Conservation (phyloP, 495 filamentous ascomycete genomes). For the Xylaria palmicola region DNA sequence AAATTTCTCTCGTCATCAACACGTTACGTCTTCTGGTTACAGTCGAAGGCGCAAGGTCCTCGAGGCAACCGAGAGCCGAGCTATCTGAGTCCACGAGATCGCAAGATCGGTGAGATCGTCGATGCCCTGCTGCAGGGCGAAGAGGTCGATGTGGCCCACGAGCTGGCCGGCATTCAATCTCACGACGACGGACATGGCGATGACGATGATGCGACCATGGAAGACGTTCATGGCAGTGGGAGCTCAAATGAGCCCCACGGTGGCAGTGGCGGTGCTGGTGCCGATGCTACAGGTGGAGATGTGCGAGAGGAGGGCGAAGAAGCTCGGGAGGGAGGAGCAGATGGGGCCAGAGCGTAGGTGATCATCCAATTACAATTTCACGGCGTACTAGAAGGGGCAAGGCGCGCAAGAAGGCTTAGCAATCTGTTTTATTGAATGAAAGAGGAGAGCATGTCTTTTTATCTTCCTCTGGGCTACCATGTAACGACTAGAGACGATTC, state of each 20-base stretch:
- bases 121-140: constrained; percentile 81
- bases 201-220: constrained; percentile 77
- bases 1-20: constrained; percentile 93
- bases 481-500: constrained; percentile 32
- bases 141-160: constrained; percentile 78
- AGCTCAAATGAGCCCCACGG: constrained; percentile 57
- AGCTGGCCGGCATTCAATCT: constrained; percentile 64
- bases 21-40: constrained; percentile 93
- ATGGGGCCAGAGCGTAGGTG: constrained; percentile 99
- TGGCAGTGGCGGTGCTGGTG: constrained; percentile 74
- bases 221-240: constrained; percentile 72
- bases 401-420: constrained; percentile 26
- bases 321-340: constrained; percentile 85
- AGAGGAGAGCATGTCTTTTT: neutral
- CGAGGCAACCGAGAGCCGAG: constrained; percentile 57
- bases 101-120: constrained; percentile 80
- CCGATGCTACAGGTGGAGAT: constrained; percentile 85
- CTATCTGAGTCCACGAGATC: constrained; percentile 79
- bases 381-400: constrained; percentile 29
- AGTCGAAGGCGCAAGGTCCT: constrained; percentile 78
- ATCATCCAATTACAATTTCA: constrained; percentile 41
- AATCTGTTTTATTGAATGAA: constrained; percentile 24
- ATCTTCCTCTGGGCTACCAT: constrained; percentile 17
- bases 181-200: constrained; percentile 58
- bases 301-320: constrained; percentile 85